phyloP scores from a whole-genome alignment of 164 flowering plant genomes.

The Brasenia schreberi region DNA sequence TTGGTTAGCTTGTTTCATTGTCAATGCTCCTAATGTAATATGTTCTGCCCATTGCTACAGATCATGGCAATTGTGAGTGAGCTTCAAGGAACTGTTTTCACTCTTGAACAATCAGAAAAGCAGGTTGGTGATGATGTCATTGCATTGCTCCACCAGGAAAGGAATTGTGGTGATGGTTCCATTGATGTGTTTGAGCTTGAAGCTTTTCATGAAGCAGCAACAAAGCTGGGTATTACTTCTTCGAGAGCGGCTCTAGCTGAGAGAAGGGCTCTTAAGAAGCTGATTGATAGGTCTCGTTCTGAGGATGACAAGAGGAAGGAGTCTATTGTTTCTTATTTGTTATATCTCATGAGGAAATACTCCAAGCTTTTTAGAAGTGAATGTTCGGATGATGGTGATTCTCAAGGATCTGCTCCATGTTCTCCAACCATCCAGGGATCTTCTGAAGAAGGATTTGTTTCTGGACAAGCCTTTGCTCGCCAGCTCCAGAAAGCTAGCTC shows the following conservation, averaged over 20 bases:
- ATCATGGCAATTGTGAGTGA: conserved; percentile 64
- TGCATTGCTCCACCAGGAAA: conserved; percentile 79
- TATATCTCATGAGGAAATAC: conserved; percentile 90
- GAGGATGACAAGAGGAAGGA: conserved; percentile 97
- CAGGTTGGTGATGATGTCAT: conserved; percentile 92
- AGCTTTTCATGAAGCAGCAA: conserved; percentile 83
- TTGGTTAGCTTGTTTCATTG: neutral
- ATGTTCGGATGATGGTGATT: conserved; percentile 83
- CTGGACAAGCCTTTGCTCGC: conserved; percentile 48
- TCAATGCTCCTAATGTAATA: neutral
- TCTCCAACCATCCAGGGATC: conserved; percentile 75
- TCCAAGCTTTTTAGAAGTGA: conserved; percentile 89
- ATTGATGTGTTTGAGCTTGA: conserved; percentile 74
- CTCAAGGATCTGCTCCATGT: conserved; percentile 96
- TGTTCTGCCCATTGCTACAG: conserved; percentile 24
- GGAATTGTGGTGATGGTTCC: conserved; percentile 35
- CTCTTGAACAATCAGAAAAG: conserved; percentile 74
- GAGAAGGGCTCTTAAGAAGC: conserved; percentile 86
- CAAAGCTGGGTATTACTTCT: conserved; percentile 78
- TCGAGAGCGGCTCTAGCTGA: conserved; percentile 90
- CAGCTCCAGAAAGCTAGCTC: conserved; percentile 74
- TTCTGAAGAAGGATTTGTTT: conserved; percentile 36
- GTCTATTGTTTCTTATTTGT: conserved; percentile 84
- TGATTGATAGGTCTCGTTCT: conserved; percentile 64
- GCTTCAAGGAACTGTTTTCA: conserved; percentile 46